Evolutionary conservation across 768 basidiomycete species (phyloP), one percentile per base, ranked within the genome.

Genomic region (Mycena kentingensis): DNA sequence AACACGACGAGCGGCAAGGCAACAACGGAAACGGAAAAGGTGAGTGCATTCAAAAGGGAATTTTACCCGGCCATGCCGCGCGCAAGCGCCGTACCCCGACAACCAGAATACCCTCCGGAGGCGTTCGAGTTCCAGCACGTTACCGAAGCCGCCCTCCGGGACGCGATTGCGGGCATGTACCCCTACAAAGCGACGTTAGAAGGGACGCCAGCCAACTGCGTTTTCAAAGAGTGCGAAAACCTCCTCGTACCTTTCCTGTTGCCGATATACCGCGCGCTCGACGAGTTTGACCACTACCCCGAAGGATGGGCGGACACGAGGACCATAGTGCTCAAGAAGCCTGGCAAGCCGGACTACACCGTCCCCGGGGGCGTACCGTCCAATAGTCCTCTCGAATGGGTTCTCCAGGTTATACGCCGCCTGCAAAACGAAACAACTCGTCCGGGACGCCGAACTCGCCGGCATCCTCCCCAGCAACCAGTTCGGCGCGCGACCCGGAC

Each of bases 311-410:
- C 57, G 29, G 15, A 31, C 0, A 68, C 60, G 0, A 54, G 26
- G 1, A 72, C 70, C 0, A 46, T 71, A 0, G 69, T 72, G 0
- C 52, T 75, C 0, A 46, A 62, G 4, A 77, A 77, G 54, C 73
- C 74, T 5, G 70, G 72, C 5, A 67, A 70, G 51, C 49, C 60
- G 0, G 64, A 67, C 55, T 77, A 75, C 60, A 45, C 63, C 5
- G 52, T 59, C 0, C 65, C 73, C 6, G 68, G 67, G n/a, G 18
- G 66, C 70, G 3, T 71, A 65, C 55, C 57, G 70, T 7, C 74
- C 70, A 0, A 67, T 74, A 5, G 59, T 63, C 0, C 65, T 74
- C 2, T 47, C 67, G 11, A 52, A 65, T 27, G 51, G 45, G 1
- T 18, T 54, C 24, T 55, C 46, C 7, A 45, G 51, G 24, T 12